phyloP scores from a whole-genome alignment of 225 moss, liverwort and hornwort species.

The Sphagnum tenellum region DNA sequence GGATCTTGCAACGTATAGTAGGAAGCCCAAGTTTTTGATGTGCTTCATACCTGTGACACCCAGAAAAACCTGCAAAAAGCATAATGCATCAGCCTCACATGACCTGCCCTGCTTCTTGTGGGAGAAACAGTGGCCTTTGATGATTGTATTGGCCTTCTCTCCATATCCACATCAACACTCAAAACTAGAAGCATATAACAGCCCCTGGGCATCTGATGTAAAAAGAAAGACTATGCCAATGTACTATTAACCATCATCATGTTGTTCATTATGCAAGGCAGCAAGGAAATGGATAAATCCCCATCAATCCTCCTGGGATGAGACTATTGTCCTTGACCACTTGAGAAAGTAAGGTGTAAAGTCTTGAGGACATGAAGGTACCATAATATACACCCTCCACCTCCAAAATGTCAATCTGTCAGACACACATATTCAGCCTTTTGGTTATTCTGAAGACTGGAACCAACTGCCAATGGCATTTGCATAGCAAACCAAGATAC shows the following conservation, averaged over 20 bases:
- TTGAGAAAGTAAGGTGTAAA: too few species aligned
- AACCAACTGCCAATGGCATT: too few species aligned
- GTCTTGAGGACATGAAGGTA: conserved; percentile 7
- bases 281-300: too few species aligned
- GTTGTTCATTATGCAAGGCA: not conserved
- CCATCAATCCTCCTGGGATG: too few species aligned
- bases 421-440: conserved; percentile 10
- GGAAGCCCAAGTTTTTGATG: conserved; percentile 89
- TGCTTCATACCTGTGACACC: conserved; percentile 90
- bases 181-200: not conserved
- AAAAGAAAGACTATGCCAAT: not conserved
- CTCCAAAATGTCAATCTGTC: conserved; percentile 89
- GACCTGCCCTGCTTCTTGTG: too few species aligned
- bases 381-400: conserved; percentile 86
- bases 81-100: not conserved
- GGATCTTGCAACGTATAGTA: conserved; percentile 85
- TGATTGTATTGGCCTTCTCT: too few species aligned
- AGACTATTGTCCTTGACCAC: too few species aligned
- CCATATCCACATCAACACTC: not conserved
- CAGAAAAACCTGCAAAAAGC: conserved; percentile 62
- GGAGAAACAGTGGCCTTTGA: too few species aligned
- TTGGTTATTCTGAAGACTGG: not conserved
- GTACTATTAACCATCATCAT: not conserved
- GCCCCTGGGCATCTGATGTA: not conserved
- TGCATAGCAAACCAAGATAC: not conserved